Conservation (phyloP, 1,284 basidiomycete species). For the Ustilago trichophora region DNA sequence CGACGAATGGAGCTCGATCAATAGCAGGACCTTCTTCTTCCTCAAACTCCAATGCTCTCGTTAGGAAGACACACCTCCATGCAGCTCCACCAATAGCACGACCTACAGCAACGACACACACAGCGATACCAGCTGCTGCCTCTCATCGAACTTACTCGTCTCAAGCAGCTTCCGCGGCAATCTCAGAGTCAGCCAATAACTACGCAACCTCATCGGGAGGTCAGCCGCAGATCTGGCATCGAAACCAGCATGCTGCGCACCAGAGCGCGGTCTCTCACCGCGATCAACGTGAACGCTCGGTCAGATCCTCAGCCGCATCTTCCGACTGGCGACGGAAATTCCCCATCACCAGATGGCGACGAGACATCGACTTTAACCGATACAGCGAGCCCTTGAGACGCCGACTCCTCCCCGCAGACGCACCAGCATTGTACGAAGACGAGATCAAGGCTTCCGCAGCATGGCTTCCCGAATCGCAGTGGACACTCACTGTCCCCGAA, state of each 20-base stretch:
- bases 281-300: no score
- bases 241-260: not conserved
- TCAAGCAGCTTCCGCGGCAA: conserved; percentile 2
- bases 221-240: not conserved
- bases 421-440: conserved; percentile 36
- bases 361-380: conserved; percentile 39
- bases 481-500: conserved; percentile 13
- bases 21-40: conserved; percentile 5
- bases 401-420: conserved; percentile 20
- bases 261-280: not conserved
- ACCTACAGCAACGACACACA: no score
- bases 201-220: not conserved
- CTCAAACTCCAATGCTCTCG: not conserved
- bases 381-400: conserved; percentile 20
- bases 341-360: conserved; percentile 23
- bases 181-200: not conserved
- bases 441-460: conserved; percentile 26
- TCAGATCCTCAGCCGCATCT: not conserved
- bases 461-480: conserved; percentile 25
- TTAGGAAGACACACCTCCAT: not conserved
- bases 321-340: conserved; percentile 27
- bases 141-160: conserved; percentile 1
- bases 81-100: not conserved
- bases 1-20: not conserved
- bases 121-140: no score